Evolutionary conservation across 441 rosid genomes (phyloP), one percentile per base, ranked within the genome.

Genomic region (California macrophylla): DNA sequence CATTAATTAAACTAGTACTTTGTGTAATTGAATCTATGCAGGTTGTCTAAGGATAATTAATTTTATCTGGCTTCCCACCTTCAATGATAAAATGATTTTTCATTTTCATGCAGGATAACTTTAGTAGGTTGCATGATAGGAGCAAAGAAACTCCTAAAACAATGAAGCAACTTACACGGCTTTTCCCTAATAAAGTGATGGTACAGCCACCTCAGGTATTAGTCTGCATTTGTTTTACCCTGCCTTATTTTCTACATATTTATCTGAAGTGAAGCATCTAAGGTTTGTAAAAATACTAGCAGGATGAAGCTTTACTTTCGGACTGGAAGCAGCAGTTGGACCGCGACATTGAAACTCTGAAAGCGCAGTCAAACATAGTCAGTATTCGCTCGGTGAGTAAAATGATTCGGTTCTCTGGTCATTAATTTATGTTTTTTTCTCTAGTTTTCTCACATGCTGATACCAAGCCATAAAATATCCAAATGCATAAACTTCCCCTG

Each of bases 251-350:
- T 63, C 42, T 52, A 61, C 34, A 6, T 64, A 3, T 56, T 10
- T 26, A 63, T 18, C 40, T 69, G 42, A 38, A 52, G 18, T 73
- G 23, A 63, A 52, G 58, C 64, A 47, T 50, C 73, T 81, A 66
- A 77, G 71, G 72, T 75, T 65, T 82, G 50, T 40, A 64, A 28
- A 36, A 72, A 54, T 75, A 64, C 45, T 83, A 30, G 71, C 82
- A 95, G 98, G 99, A 92, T 69, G 99, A 95, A 83, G 82, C 87
- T 47, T 74, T 88, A 74, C 97, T 92, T 69, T 79, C 79, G 87
- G 98, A 90, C 76, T 92, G 96, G 99, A 95, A 95, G 88, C 97
- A 85, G 83, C 93, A 79, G 69, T 80, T 95, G 79, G 99, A 90
- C 34, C 95, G 91, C 56, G 99, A 95, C 81, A 80, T 78, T 71